A percentile compares a stretch with the other conserved stretches of the same genome.
Conservation (phyloP, 2,329 filamentous ascomycete genomes). For the Aspergillus tanneri region DNA sequence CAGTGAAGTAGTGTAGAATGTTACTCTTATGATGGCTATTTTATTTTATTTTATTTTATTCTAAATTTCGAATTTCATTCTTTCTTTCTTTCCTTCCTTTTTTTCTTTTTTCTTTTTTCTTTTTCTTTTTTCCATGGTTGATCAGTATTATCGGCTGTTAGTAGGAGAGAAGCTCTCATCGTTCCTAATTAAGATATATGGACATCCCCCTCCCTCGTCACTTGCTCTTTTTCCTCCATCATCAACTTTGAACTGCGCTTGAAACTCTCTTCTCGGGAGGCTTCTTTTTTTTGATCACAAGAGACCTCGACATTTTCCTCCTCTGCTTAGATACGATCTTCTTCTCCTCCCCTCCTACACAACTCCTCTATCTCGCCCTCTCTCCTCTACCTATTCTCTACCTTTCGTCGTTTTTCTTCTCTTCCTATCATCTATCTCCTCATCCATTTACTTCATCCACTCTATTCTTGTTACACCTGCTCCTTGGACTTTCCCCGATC, state of each 20-base stretch:
- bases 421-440: slow-evolving; percentile 5
- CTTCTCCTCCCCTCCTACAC: slow-evolving; percentile 15
- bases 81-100: slow-evolving; percentile 4
- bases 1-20: too few species aligned
- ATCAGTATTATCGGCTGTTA: not conserved
- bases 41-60: slow-evolving; percentile 1
- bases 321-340: slow-evolving; percentile 13
- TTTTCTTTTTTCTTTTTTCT: not conserved
- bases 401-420: slow-evolving; percentile 8
- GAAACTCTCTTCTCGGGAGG: slow-evolving; percentile 16
- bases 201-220: slow-evolving; percentile 22
- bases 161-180: not conserved
- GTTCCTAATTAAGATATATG: slow-evolving; percentile 18
- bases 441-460: slow-evolving; percentile 8
- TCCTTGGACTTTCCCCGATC: slow-evolving; percentile 1
- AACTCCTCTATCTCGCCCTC: slow-evolving; percentile 11
- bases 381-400: slow-evolving; percentile 13
- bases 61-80: slow-evolving; percentile 4
- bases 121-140: slow-evolving; percentile 1
- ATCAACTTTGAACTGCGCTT: slow-evolving; percentile 14
- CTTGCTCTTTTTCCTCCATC: slow-evolving; percentile 14
- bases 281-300: slow-evolving; percentile 16
- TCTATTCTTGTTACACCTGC: slow-evolving; percentile 13
- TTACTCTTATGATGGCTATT: too few species aligned
- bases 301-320: slow-evolving; percentile 8